Evolutionary conservation across 2,329 filamentous ascomycete species (phyloP).

Genomic region (Aspergillus oerlinghausenensis): DNA sequence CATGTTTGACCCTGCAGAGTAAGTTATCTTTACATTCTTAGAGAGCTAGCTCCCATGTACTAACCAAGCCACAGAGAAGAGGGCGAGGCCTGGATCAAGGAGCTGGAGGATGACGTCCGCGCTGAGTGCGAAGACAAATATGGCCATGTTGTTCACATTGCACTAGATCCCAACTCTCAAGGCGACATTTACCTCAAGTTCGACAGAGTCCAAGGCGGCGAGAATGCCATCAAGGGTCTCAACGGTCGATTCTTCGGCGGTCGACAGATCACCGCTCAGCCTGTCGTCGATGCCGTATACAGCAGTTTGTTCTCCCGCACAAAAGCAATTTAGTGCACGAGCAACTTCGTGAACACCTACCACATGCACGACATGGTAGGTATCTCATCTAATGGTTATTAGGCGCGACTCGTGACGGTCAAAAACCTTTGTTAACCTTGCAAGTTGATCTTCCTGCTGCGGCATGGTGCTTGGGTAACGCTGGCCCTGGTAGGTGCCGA

Average conservation of each 20-base stretch:
- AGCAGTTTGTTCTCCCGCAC: constrained; percentile 90
- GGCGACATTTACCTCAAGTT: constrained; percentile 99
- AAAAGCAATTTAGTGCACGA: constrained; percentile 61
- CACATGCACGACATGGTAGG: constrained; percentile 22
- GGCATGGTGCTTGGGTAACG: constrained; percentile 25
- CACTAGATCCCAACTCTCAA: constrained; percentile 85
- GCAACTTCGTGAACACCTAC: constrained; percentile 18
- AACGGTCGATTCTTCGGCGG: constrained; percentile 96
- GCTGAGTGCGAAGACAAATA: constrained; percentile 92
- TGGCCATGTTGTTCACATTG: constrained; percentile 95
- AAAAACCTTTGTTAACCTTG: constrained; percentile 11
- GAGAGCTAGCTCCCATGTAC: constrained; percentile 9
- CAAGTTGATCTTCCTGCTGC: constrained; percentile 15
- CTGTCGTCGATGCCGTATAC: constrained; percentile 98
- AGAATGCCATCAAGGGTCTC: constrained; percentile 95
- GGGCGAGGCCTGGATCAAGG: constrained; percentile 83
- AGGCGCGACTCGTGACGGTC: constrained; percentile 22
- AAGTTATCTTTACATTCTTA: constrained; percentile 42
- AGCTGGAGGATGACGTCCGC: constrained; percentile 89
- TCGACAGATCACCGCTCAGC: constrained; percentile 85
- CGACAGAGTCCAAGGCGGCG: constrained; percentile 87
- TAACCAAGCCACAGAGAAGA: constrained; percentile 62
- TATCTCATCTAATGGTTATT: constrained; percentile 24
- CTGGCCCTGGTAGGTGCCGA: constrained; percentile 37
- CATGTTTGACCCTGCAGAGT: constrained; percentile 91